Conservation (phyloP, 2,329 filamentous ascomycete genomes). For the Apiospora malaysiana region DNA sequence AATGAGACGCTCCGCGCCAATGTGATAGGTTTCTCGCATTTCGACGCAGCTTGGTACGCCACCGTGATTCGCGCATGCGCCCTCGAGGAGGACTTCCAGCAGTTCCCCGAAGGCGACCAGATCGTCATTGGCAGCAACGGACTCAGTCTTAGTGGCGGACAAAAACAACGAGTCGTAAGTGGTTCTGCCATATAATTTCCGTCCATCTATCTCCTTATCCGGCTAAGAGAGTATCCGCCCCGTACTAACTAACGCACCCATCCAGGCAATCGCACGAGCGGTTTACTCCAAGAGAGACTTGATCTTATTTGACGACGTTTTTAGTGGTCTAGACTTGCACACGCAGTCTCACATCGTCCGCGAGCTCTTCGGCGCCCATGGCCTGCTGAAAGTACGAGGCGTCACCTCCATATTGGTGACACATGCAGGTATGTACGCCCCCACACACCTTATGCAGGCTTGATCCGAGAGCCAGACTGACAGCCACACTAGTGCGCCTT, state of each 20-base stretch:
- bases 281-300: conserved; percentile 38
- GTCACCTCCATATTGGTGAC: conserved; percentile 17
- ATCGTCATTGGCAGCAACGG: conserved; percentile 16
- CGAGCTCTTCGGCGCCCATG: conserved; percentile 36
- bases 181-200: no score
- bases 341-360: conserved; percentile 62
- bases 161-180: conserved; percentile 21
- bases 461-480: conserved; percentile 13
- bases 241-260: not conserved
- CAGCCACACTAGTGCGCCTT: not conserved
- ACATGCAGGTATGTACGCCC: conserved; percentile 12
- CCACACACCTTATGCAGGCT: not conserved
- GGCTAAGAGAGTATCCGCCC: not conserved
- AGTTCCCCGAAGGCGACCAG: conserved; percentile 17
- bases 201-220: no score
- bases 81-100: conserved; percentile 19
- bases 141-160: conserved; percentile 2
- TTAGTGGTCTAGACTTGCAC: conserved; percentile 69
- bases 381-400: not conserved
- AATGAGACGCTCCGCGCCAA: conserved; percentile 15
- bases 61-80: conserved; percentile 19
- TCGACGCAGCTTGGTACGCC: conserved; percentile 17
- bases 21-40: conserved; percentile 1
- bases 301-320: conserved; percentile 74
- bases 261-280: conserved; percentile 18